A percentile compares a stretch with the other conserved stretches of the same genome.
Evolutionary conservation across 176 grass and related monocot genomes (phyloP).

Genomic region (Lolium rigidum): DNA sequence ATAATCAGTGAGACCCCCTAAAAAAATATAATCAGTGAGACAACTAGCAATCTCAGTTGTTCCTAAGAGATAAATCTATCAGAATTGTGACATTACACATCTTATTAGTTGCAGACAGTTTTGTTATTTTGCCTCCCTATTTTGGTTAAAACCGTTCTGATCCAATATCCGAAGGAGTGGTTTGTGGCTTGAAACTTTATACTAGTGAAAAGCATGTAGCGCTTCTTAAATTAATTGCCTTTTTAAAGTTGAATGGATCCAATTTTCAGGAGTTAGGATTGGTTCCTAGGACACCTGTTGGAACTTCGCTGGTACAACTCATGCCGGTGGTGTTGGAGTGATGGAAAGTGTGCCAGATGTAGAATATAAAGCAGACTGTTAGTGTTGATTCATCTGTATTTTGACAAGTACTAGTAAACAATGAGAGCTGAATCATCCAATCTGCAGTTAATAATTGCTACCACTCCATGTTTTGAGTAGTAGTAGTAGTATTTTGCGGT

Average conservation of each 20-base stretch:
- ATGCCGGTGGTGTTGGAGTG: conserved; percentile 94
- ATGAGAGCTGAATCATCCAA: too few species aligned
- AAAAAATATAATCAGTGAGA: too few species aligned
- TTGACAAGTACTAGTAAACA: too few species aligned
- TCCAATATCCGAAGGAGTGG: too few species aligned
- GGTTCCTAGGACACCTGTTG: conserved; percentile 80
- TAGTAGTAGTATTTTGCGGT: too few species aligned
- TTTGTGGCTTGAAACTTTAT: too few species aligned
- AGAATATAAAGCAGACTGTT: conserved; percentile 63
- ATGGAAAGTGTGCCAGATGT: conserved; percentile 74
- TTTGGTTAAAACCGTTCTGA: too few species aligned
- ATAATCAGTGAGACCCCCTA: too few species aligned
- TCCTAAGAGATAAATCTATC: conserved; percentile 2
- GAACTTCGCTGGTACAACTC: conserved; percentile 95
- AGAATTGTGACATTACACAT: neutral
- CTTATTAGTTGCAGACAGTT: neutral
- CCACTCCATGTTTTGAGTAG: too few species aligned
- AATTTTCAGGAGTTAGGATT: conserved; percentile 78
- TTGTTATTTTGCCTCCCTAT: too few species aligned
- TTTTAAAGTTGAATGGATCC: neutral
- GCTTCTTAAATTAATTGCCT: neutral
- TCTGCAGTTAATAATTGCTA: too few species aligned
- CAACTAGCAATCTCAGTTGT: neutral
- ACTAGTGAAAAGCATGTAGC: too few species aligned
- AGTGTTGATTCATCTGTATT: conserved; percentile 27